Evolutionary conservation across 129 eudicot genomes (phyloP).

Genomic region (Lactuca sativa): DNA sequence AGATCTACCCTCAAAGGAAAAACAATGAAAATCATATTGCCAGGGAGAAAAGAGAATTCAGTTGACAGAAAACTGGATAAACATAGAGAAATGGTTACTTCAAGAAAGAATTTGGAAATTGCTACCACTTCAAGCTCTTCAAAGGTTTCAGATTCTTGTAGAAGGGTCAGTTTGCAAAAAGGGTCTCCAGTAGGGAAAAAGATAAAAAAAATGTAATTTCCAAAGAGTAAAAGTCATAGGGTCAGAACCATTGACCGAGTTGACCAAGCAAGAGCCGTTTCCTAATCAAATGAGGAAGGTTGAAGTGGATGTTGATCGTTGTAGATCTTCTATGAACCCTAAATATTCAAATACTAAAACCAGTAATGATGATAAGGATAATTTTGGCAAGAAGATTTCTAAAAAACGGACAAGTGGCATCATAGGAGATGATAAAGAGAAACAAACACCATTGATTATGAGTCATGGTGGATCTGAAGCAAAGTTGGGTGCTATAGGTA

Average conservation of each 20-base stretch:
- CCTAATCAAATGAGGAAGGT: conserved; percentile 35
- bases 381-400: conserved; percentile 29
- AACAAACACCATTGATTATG: conserved; percentile 7
- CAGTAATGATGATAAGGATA: conserved; percentile 27
- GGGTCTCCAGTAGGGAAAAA: conserved; percentile 66
- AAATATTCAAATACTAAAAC: conserved; percentile 26
- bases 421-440: conserved; percentile 29
- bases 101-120: conserved; percentile 44
- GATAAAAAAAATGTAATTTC: conserved; percentile 30
- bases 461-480: conserved; percentile 26
- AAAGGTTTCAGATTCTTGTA: conserved; percentile 63
- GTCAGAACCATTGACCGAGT: conserved; percentile 29
- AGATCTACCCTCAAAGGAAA: conserved; percentile 15
- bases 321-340: conserved; percentile 16
- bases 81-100: conserved; percentile 28
- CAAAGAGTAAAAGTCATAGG: conserved; percentile 36
- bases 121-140: conserved; percentile 89
- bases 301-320: conserved; percentile 26
- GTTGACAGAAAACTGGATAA: conserved; percentile 32
- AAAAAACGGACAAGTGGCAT: conserved; percentile 28
- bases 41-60: conserved; percentile 35
- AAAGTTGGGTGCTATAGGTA: conserved; percentile 25
- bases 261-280: conserved; percentile 32
- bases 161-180: conserved; percentile 46
- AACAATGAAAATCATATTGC: conserved; percentile 33